These are phyloP conservation scores for Tylopilus felleus DNA, from an alignment of 768 basidiomycete species.

Conservation along the genomic window DNA sequence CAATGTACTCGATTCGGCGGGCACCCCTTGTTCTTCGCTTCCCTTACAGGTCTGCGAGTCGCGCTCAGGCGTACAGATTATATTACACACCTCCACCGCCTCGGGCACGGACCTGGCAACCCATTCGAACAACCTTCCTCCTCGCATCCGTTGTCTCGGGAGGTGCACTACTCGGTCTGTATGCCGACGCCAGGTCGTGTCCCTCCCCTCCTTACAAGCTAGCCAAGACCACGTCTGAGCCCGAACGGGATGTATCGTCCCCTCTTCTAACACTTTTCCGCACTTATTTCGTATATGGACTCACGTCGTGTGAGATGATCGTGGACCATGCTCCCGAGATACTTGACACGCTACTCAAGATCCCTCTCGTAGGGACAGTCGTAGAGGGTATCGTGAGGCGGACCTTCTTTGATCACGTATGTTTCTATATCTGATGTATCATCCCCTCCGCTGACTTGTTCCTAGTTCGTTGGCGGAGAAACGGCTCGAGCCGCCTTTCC, in stretches of 20 bases:
- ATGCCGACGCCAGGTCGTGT: conserved; percentile 27
- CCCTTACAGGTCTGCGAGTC: neutral
- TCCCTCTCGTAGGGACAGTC: conserved; percentile 55
- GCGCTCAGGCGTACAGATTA: conserved; percentile 1
- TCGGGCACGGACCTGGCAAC: conserved; percentile 2
- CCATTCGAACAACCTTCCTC: conserved; percentile 13
- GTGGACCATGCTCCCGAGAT: conserved; percentile 74
- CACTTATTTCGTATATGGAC: conserved; percentile 77
- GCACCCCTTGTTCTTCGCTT: neutral
- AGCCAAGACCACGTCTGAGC: neutral
- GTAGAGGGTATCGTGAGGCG: conserved; percentile 67
- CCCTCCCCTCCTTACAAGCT: conserved; percentile 20
- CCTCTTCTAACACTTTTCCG: conserved; percentile 49
- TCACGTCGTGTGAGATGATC: conserved; percentile 72
- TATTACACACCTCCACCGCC: conserved; percentile 3
- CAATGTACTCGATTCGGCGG: conserved; percentile 16
- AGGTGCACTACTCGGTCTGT: conserved; percentile 17
- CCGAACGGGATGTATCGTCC: conserved; percentile 11
- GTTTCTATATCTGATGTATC: neutral
- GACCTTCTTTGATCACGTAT: conserved; percentile 85
- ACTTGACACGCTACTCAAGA: conserved; percentile 47
- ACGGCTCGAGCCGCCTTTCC: conserved; percentile 67
- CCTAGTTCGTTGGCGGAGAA: conserved; percentile 89
- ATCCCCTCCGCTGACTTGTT: neutral
- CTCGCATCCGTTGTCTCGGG: conserved; percentile 18